Percentiles rank a stretch among this genome's conserved stretches.
phyloP scores from a whole-genome alignment of 208 protist genomes.

The Tritrichomonas foetus region DNA sequence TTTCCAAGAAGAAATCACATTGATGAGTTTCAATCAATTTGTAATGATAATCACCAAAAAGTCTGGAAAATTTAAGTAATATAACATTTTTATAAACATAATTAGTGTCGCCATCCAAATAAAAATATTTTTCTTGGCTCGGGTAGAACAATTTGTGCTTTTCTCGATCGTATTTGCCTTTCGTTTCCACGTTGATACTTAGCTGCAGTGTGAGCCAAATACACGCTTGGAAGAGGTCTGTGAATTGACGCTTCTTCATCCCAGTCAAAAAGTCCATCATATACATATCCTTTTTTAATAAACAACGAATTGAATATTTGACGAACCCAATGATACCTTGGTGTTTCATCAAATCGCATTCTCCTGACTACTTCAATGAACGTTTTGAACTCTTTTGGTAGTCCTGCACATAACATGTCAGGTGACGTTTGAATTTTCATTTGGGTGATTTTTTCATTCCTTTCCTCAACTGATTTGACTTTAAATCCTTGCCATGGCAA shows the following conservation, averaged over 20 bases:
- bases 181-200: background rate
- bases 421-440: conserved; percentile 67
- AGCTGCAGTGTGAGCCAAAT: background rate
- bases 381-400: conserved; percentile 77
- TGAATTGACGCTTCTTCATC: conserved; percentile 49
- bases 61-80: no score
- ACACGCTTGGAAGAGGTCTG: background rate
- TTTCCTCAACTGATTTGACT: conserved; percentile 26
- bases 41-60: no score
- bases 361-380: conserved; percentile 89
- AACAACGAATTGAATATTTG: conserved; percentile 85
- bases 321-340: conserved; percentile 93
- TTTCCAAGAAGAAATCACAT: no score
- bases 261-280: conserved; percentile 97
- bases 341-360: conserved; percentile 93
- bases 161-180: background rate
- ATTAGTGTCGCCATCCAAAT: no score
- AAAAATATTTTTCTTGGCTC: background rate
- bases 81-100: no score
- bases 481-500: conserved; percentile 58
- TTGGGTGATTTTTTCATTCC: conserved; percentile 18
- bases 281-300: conserved; percentile 84
- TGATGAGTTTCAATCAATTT: no score
- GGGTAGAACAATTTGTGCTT: background rate
- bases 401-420: conserved; percentile 79